These are phyloP conservation scores for Cadophora luteo-olivacea DNA, from an alignment of 2,329 filamentous ascomycete genomes.

Conservation along the genomic window DNA sequence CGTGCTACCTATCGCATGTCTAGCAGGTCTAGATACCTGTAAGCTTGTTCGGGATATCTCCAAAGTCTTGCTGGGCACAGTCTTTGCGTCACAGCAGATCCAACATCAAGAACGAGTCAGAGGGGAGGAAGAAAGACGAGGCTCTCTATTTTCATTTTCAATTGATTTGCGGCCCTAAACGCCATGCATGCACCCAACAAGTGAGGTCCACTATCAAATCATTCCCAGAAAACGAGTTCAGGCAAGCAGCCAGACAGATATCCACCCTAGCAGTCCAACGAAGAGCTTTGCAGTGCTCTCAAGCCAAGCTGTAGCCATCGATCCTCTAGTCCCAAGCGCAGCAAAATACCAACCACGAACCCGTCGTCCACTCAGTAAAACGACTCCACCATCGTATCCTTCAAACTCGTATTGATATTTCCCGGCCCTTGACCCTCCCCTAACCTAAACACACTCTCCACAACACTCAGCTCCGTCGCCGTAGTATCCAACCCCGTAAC, in stretches of 20 bases:
- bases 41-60: not conserved
- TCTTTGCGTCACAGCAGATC: not conserved
- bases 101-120: not conserved
- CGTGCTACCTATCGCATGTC: no score
- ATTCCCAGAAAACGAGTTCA: conserved; percentile 13
- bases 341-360: conserved; percentile 20
- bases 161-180: conserved; percentile 18
- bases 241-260: not conserved
- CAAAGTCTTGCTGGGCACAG: not conserved
- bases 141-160: conserved; percentile 13
- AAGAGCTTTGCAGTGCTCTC: not conserved
- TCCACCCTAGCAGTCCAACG: not conserved
- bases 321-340: not conserved
- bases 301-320: not conserved
- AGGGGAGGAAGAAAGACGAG: conserved; percentile 6
- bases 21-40: no score
- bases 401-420: conserved; percentile 83
- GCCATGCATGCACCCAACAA: conserved; percentile 18
- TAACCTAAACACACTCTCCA: conserved; percentile 94
- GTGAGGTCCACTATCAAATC: conserved; percentile 1
- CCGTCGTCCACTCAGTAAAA: conserved; percentile 74
- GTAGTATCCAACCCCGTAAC: conserved; percentile 94
- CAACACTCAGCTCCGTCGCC: conserved; percentile 94
- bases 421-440: conserved; percentile 84
- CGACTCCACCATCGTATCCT: conserved; percentile 98